These are phyloP conservation scores for Solanum aculeatissimum DNA, from an alignment of 305 asterid genomes.

Conservation along the genomic window DNA sequence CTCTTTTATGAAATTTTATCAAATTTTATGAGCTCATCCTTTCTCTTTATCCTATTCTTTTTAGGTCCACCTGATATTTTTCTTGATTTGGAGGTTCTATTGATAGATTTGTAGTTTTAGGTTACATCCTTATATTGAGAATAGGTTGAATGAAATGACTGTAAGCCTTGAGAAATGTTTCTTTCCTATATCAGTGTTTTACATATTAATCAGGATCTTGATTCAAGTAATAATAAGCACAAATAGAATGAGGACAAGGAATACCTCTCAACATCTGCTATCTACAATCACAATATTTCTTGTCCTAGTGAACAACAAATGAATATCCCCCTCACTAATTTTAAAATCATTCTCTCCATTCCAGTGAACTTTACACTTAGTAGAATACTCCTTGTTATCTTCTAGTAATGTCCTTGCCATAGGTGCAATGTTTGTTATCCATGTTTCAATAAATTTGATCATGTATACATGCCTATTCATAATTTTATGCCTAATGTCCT, in stretches of 20 bases:
- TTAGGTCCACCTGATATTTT: fast-evolving
- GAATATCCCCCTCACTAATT: background rate
- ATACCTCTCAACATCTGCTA: background rate
- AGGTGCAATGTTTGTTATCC: background rate
- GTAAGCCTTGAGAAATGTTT: background rate
- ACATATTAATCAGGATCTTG: background rate
- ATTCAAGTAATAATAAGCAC: background rate
- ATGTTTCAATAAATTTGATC: background rate
- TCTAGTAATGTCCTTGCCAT: background rate
- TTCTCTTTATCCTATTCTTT: background rate
- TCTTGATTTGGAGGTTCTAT: background rate
- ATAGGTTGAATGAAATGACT: background rate
- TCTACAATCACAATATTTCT: background rate
- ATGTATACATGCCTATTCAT: background rate
- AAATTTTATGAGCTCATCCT: background rate
- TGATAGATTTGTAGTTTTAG: background rate
- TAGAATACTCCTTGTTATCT: background rate
- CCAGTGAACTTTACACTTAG: background rate
- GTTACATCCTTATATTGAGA: background rate
- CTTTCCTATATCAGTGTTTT: background rate
- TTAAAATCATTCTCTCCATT: background rate
- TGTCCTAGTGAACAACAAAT: background rate
- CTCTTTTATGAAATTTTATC: no score
- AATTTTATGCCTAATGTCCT: background rate
- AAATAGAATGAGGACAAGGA: background rate